These are phyloP conservation scores for Yarrowia galli DNA, from an alignment of 1,139 yeast species.

Conservation along the genomic window DNA sequence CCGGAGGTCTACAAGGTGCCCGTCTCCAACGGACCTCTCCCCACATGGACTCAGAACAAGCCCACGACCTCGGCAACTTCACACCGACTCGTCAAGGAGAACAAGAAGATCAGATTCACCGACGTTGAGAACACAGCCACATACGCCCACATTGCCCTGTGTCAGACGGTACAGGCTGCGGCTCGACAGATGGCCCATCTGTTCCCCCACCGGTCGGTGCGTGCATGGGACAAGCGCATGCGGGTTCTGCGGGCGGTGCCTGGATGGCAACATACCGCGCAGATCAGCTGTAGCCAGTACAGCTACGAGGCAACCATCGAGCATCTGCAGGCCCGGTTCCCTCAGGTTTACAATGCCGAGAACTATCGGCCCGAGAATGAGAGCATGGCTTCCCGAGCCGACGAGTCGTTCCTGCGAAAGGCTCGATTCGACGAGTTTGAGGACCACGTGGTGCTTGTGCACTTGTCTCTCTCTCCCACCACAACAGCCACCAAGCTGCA, in stretches of 20 bases:
- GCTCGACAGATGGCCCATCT: slow-evolving; percentile 36
- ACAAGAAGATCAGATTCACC: slow-evolving; percentile 25
- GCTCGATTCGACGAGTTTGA: slow-evolving; percentile 35
- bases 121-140: slow-evolving; percentile 31
- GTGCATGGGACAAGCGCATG: slow-evolving; percentile 38
- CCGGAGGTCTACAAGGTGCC: slow-evolving; percentile 28
- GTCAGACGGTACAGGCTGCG: slow-evolving; percentile 34
- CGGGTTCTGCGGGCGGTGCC: slow-evolving; percentile 17
- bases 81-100: slow-evolving; percentile 29
- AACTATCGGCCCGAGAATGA: slow-evolving; percentile 9
- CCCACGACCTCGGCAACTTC: not conserved
- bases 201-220: slow-evolving; percentile 31
- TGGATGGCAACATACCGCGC: slow-evolving; percentile 22
- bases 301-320: slow-evolving; percentile 7
- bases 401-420: slow-evolving; percentile 33
- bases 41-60: slow-evolving; percentile 24
- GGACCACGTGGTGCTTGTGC: slow-evolving; percentile 14
- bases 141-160: slow-evolving; percentile 17
- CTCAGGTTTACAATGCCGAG: slow-evolving; percentile 13
- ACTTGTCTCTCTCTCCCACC: slow-evolving; percentile 17
- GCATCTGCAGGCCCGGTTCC: slow-evolving; percentile 24
- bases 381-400: slow-evolving; percentile 9
- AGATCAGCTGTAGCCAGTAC: not conserved
- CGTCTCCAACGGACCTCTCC: not conserved
- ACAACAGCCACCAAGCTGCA: slow-evolving; percentile 34